Base-by-base conservation (phyloP, 495 filamentous ascomycete genomes). In the Penicillium canescens region DNA sequence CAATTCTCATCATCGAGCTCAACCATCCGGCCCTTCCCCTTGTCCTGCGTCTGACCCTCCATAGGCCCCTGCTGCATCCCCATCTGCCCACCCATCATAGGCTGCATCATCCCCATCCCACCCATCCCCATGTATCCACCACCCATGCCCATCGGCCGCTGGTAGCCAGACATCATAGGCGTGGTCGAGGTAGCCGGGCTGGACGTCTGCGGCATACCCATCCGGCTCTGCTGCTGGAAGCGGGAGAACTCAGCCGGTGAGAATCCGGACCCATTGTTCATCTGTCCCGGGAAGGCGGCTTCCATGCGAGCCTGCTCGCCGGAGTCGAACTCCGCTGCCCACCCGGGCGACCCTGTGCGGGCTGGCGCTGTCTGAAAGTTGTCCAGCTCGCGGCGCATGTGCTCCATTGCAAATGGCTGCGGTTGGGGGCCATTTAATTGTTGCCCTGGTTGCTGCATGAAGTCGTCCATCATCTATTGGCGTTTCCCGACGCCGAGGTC, bases 1-100 rank as follows among this genome's bases (percentile, higher is more conserved):
- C 95, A 99, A 52, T 94, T 86, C 60, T 86, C 79, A 54, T 98
- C 92, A 63, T 96, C 90, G 23, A 98, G 81, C 75, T 98, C 95
- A 4, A 96, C 84, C 74, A 98, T 86, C 59, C 91, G 85, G 4
- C 82, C 88, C 70, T 96, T 97, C 33, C 92, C 92, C 72, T 98
- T 97, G 40, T 76, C 87, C 56, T 83, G 62, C 57, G 74, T 58
- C 58, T 69, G 57, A 61, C 73, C 57, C 41, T 75, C 69, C 68
- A 70, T 62, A 76, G 79, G 72, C 41, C 80, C 78, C 47, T 80
- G 77, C 43, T 81, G 81, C 69, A 75, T 74, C 46, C 74, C 69
- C 63, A 72, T 71, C 46, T 67, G 63, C 54, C 73, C 75, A 65
- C 82, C 81, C 64, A 73, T 65, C 66, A 67, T 72, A 39, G 60